Percentiles rank a stretch among this genome's conserved stretches.
Evolutionary conservation across 2,329 filamentous ascomycete species (phyloP).

Genomic region (Cercospora citrullina): DNA sequence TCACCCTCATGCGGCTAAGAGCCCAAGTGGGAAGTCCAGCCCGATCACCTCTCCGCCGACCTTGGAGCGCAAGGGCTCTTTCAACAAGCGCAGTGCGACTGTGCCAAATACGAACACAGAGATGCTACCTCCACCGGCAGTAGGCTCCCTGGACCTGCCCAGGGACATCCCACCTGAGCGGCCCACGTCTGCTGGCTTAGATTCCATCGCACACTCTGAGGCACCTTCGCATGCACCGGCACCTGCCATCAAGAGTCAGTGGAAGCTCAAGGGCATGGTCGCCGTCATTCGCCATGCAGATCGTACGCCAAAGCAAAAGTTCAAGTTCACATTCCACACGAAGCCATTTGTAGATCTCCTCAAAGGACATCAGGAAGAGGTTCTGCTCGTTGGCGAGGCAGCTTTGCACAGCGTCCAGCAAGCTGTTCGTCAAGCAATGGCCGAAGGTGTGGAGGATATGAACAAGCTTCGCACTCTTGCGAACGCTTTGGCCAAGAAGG

Average conservation of each 20-base stretch:
- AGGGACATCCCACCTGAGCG: slow-evolving; percentile 16
- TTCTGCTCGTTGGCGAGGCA: slow-evolving; percentile 86
- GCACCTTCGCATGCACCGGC: slow-evolving; percentile 44
- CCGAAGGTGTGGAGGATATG: slow-evolving; percentile 77
- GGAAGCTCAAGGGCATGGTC: slow-evolving; percentile 97
- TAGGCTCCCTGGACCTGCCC: slow-evolving; percentile 19
- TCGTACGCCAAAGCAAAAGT: slow-evolving; percentile 97
- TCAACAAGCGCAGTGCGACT: slow-evolving; percentile 19
- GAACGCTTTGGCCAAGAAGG: slow-evolving; percentile 88
- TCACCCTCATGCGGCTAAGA: slow-evolving; percentile 26
- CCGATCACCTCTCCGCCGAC: slow-evolving; percentile 48
- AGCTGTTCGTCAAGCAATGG: slow-evolving; percentile 78
- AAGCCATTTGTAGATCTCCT: slow-evolving; percentile 93
- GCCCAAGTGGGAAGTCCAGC: slow-evolving; percentile 37
- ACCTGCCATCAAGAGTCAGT: slow-evolving; percentile 77
- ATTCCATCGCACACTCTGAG: slow-evolving; percentile 24
- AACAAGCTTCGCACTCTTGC: slow-evolving; percentile 82
- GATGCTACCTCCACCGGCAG: slow-evolving; percentile 37
- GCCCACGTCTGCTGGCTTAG: slow-evolving; percentile 23
- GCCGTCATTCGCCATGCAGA: slow-evolving; percentile 96
- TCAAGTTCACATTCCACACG: slow-evolving; percentile 98
- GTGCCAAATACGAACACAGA: slow-evolving; percentile 31
- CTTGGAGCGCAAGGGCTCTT: slow-evolving; percentile 38
- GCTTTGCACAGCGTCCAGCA: slow-evolving; percentile 85
- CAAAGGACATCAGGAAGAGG: slow-evolving; percentile 94